Evolutionary conservation across 257 asterid genomes (phyloP), one percentile per base, ranked within the genome.

Genomic region (Forsythia viridissima): DNA sequence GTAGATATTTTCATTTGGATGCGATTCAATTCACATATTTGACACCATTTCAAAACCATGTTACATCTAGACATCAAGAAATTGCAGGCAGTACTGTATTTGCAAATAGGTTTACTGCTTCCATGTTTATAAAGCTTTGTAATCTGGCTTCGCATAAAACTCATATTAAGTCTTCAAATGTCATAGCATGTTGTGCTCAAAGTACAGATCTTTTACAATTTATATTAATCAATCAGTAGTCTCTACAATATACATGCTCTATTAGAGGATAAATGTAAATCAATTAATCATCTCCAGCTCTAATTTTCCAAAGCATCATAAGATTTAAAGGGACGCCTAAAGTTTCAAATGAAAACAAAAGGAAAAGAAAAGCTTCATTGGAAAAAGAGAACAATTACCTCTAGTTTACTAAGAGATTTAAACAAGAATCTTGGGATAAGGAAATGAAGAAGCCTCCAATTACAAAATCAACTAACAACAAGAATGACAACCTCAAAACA

Each of bases 401-500:
- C 72, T 24, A 42, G 34, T 66, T 73, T 70, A 76, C 15, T 7
- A 8, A 20, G 68, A 61, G 36, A 61, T 61, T 6, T 7, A 68
- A 37, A 74, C 20, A 34, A 66, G 43, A 24, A 34, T 40, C 30
- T 43, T 70, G 41, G 59, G 42, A 73, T 68, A 52, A 74, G 30
- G 30, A 70, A 42, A 72, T 52, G 71, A 77, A 76, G 70, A 8
- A 76, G 9, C 66, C 15, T 83, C 44, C 79, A 52, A 34, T 24
- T 39, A 44, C 70, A 61, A 80, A 76, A 46, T 69, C 72, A 76
- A 75, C 72, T 24, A 41, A 52, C 44, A 61, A 63, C 40, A 75
- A 71, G 57, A 79, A 74, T 59, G 78, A 15, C 43, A 80, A 73
- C 72, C 70, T 74, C 57, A 38, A 75, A 61, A 39, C 43, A 76